These are phyloP conservation scores for Dactylonectria macrodidyma DNA, from an alignment of 2,329 filamentous ascomycete species.

Conservation along the genomic window DNA sequence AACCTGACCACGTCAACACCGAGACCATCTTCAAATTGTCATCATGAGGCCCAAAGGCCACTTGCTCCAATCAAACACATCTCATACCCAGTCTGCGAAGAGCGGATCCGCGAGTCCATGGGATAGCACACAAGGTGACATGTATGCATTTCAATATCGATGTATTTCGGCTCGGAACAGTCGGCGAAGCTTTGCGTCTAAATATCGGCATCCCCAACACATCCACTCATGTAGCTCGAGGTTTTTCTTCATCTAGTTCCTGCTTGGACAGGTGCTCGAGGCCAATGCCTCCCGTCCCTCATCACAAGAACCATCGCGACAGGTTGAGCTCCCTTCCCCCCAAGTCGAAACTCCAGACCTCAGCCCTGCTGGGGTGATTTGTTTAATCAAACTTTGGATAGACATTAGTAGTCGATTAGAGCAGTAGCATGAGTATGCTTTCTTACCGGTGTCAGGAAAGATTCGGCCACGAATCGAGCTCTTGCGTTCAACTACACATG, in stretches of 20 bases:
- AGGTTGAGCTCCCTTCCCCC: conserved; percentile 28
- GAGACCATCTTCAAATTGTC: too few relatives aligned
- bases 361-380: conserved; percentile 38
- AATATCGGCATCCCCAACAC: conserved; percentile 35
- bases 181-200: conserved; percentile 43
- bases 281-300: conserved; percentile 30
- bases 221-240: conserved; percentile 28
- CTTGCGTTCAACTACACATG: conserved; percentile 86
- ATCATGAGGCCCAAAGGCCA: not conserved
- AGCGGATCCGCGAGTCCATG: not conserved
- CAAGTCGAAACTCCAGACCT: conserved; percentile 37
- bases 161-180: conserved; percentile 39
- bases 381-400: conserved; percentile 52
- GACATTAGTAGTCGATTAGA: conserved; percentile 24
- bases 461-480: conserved; percentile 97
- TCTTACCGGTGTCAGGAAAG: conserved; percentile 92
- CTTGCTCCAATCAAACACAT: not conserved
- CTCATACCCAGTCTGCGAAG: not conserved
- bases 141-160: conserved; percentile 31
- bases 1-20: not conserved
- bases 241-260: conserved; percentile 24
- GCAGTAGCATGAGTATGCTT: not conserved
- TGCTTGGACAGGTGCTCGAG: conserved; percentile 32
- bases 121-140: not conserved
- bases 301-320: conserved; percentile 31